phyloP scores from a whole-genome alignment of 257 asterid genomes.

The Ilex asprella region DNA sequence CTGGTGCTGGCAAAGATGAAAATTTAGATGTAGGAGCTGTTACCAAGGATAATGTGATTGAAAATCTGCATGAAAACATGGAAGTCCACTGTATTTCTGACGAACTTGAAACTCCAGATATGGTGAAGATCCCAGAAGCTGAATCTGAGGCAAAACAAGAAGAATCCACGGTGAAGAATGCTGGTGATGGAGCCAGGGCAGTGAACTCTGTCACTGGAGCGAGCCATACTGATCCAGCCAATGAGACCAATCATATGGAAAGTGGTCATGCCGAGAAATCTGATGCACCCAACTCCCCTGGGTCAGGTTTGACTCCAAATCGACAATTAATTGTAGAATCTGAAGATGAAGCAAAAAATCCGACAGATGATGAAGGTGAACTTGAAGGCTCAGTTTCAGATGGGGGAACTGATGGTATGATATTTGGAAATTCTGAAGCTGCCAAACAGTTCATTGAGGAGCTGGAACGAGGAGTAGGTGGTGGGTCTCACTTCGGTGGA shows the following conservation, averaged over 20 bases:
- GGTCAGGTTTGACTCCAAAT: slow-evolving; percentile 9
- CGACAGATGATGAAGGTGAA: slow-evolving; percentile 37
- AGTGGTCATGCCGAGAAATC: slow-evolving; percentile 19
- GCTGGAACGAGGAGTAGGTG: slow-evolving; percentile 67
- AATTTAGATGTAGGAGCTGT: slow-evolving; percentile 18
- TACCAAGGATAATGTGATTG: slow-evolving; percentile 16
- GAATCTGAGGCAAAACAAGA: slow-evolving; percentile 25
- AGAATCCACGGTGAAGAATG: slow-evolving; percentile 16
- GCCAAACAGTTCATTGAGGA: slow-evolving; percentile 84
- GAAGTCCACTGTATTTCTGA: slow-evolving; percentile 9
- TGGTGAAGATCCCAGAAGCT: slow-evolving; percentile 8
- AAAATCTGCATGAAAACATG: slow-evolving; percentile 9
- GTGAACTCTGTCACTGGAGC: slow-evolving; percentile 8
- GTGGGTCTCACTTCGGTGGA: slow-evolving; percentile 35
- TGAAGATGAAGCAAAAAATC: slow-evolving; percentile 27
- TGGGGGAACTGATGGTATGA: slow-evolving; percentile 63
- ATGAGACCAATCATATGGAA: slow-evolving; percentile 20
- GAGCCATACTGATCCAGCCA: slow-evolving; percentile 1
- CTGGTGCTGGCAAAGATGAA: slow-evolving; percentile 21
- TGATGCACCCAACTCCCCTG: slow-evolving; percentile 6
- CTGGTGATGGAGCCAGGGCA: slow-evolving; percentile 10
- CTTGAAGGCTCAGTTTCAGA: slow-evolving; percentile 52
- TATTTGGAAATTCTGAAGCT: slow-evolving; percentile 83
- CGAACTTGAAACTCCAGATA: slow-evolving; percentile 8
- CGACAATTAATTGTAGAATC: slow-evolving; percentile 32